Conservation (phyloP, 805 yeast species). For the Sugiyamaella smithiae region DNA sequence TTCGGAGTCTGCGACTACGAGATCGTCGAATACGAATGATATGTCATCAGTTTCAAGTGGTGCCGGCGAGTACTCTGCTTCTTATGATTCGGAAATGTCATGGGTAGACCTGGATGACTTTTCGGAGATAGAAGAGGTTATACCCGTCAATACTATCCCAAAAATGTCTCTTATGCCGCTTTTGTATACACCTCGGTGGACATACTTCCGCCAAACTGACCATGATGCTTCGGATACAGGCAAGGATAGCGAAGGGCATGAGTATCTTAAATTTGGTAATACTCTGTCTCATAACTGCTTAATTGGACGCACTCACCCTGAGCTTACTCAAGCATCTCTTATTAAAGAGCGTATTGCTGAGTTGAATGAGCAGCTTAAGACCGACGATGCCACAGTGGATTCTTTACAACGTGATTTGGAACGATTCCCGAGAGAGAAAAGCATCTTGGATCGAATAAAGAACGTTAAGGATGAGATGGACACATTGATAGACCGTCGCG, state of each 20-base stretch:
- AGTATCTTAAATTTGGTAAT: conserved; percentile 47
- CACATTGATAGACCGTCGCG: conserved; percentile 15
- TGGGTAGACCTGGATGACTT: conserved; percentile 83
- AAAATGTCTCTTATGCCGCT: conserved; percentile 57
- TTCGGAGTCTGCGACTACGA: conserved; percentile 23
- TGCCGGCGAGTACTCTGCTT: conserved; percentile 30
- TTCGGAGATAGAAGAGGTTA: conserved; percentile 54
- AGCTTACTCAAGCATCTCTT: conserved; percentile 28
- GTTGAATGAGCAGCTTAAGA: conserved; percentile 32
- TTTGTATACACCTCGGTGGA: conserved; percentile 63
- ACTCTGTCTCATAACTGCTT: conserved; percentile 63
- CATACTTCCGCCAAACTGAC: conserved; percentile 64
- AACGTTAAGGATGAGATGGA: conserved; percentile 19
- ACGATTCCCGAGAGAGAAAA: conserved; percentile 23
- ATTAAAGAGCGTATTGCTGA: conserved; percentile 30
- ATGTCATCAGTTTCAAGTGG: conserved; percentile 9
- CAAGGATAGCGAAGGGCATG: conserved; percentile 21
- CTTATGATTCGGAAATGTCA: conserved; percentile 32
- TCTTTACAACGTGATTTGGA: conserved; percentile 27
- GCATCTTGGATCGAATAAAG: conserved; percentile 19
- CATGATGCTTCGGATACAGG: conserved; percentile 30
- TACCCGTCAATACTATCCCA: conserved; percentile 27
- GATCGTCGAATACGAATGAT: conserved; percentile 21
- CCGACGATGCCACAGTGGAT: conserved; percentile 32
- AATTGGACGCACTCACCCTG: conserved; percentile 33